These are phyloP conservation scores for Rhizoctonia solani DNA, from an alignment of 1,284 basidiomycete genomes.

Conservation along the genomic window DNA sequence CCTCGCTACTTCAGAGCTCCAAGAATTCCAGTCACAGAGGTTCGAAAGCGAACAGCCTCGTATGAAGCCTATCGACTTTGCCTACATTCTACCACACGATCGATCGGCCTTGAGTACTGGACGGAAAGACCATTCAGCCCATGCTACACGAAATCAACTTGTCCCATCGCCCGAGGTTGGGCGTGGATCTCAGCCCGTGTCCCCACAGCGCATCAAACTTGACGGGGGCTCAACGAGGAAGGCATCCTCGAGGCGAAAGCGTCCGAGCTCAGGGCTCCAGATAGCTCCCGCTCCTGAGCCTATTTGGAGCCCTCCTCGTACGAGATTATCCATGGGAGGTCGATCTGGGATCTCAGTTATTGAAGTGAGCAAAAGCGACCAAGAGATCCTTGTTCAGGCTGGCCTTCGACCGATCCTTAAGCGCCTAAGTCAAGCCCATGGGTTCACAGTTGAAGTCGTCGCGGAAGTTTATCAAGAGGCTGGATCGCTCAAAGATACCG, in stretches of 20 bases:
- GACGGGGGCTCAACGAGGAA: not conserved
- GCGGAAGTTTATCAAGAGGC: conserved; percentile 21
- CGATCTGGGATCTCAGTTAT: not conserved
- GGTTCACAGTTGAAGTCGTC: conserved; percentile 15
- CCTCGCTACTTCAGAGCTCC: not conserved
- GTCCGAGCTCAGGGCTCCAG: not conserved
- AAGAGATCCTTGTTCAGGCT: not conserved
- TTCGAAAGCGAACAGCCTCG: not conserved
- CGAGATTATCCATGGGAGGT: conserved; percentile 7
- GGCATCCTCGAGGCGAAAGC: not conserved
- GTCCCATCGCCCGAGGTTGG: not conserved
- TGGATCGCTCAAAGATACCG: conserved; percentile 17
- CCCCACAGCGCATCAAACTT: not conserved
- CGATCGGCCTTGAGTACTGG: not conserved
- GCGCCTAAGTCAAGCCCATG: conserved; percentile 3
- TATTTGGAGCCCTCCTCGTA: not conserved
- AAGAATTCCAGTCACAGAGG: not conserved
- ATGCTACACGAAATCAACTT: not conserved
- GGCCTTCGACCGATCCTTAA: conserved; percentile 9
- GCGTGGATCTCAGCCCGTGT: not conserved
- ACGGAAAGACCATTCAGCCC: not conserved
- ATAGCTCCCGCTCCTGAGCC: not conserved
- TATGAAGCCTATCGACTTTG: not conserved
- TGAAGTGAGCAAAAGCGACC: conserved; percentile 2
- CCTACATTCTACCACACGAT: not conserved